These are phyloP conservation scores for Trebouxiophyceae sp. DNA, from an alignment of 163 green algal species.

Conservation along the genomic window DNA sequence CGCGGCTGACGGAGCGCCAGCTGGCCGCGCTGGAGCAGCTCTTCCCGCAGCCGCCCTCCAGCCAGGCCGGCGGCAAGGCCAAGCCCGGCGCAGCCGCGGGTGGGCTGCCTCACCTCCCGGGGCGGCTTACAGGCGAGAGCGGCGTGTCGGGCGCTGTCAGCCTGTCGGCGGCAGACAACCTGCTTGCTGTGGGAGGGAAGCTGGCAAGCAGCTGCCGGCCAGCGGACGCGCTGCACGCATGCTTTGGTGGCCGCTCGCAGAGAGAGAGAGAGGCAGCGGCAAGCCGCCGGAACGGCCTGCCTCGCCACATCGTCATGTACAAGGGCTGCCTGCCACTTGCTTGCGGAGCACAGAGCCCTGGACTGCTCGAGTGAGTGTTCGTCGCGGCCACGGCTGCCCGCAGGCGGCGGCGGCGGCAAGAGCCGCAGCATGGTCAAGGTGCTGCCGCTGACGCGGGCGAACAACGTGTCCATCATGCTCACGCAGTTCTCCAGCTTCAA, in stretches of 20 bases:
- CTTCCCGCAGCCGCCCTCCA: conserved; percentile 12
- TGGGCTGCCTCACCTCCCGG: too few species aligned
- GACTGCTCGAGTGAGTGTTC: background rate
- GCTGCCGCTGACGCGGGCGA: conserved; percentile 36
- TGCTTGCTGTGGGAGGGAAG: too few species aligned
- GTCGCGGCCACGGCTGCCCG: too few species aligned
- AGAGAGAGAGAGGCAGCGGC: too few species aligned
- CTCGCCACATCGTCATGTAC: background rate
- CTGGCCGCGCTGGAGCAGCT: conserved; percentile 14
- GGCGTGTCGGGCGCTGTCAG: too few species aligned
- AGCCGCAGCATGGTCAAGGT: background rate
- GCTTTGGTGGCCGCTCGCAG: too few species aligned
- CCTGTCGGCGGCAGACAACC: too few species aligned
- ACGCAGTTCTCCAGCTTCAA: conserved; percentile 50
- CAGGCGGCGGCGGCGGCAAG: background rate
- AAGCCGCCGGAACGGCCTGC: too few species aligned
- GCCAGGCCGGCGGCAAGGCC: background rate
- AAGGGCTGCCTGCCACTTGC: background rate
- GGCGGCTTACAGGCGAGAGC: too few species aligned
- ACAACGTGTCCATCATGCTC: conserved; percentile 78
- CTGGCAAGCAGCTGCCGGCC: too few species aligned
- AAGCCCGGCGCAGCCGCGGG: too few species aligned
- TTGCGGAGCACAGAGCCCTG: background rate
- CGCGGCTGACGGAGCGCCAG: conserved; percentile 6
- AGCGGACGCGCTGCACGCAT: too few species aligned